These are phyloP conservation scores for Iberis pinnata DNA, from an alignment of 345 rosid genomes.

Conservation along the genomic window DNA sequence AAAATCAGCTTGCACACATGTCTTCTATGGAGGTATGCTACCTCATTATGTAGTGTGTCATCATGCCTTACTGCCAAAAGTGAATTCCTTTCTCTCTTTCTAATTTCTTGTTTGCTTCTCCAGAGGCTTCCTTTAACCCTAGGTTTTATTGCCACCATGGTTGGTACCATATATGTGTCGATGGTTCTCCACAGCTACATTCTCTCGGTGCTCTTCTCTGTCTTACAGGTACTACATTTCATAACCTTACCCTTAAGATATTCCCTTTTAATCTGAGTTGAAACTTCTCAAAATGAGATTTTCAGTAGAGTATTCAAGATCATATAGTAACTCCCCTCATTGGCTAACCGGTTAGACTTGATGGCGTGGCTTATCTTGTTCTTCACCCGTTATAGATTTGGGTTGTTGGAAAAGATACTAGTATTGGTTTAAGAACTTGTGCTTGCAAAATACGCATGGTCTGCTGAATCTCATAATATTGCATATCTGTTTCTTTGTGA, in stretches of 20 bases:
- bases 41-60: neutral
- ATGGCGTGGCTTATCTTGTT: neutral
- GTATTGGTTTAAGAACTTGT: neutral
- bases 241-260: neutral
- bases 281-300: neutral
- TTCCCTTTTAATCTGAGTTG: neutral
- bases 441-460: neutral
- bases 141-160: constrained; percentile 81
- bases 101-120: constrained; percentile 15
- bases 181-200: constrained; percentile 92
- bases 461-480: neutral
- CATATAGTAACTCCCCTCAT: neutral
- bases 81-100: neutral
- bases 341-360: neutral
- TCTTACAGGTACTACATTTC: constrained; percentile 58
- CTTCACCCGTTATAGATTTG: no score
- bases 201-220: constrained; percentile 83
- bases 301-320: neutral
- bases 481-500: constrained; percentile 13
- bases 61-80: neutral
- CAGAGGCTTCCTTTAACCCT: constrained; percentile 90
- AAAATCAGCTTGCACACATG: constrained; percentile 76
- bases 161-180: constrained; percentile 80
- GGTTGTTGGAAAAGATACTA: no score
- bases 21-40: constrained; percentile 69